phyloP scores from a whole-genome alignment of 1,284 basidiomycete species.

The Ustilago sp. region DNA sequence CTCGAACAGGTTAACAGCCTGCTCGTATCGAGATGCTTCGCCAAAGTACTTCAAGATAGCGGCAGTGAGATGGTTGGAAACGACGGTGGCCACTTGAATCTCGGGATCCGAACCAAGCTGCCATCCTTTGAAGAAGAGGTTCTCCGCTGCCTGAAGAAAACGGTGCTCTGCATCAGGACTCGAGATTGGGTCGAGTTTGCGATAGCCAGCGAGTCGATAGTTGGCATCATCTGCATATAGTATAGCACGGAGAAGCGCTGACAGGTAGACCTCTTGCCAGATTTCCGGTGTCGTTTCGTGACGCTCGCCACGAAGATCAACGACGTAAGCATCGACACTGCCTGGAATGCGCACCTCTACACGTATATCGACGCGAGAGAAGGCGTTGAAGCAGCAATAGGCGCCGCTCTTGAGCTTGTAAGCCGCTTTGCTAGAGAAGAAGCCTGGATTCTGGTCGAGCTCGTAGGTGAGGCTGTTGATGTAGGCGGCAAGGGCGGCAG shows the following conservation, averaged over 20 bases:
- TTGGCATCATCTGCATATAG: slow-evolving; percentile 95
- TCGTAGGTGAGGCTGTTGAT: slow-evolving; percentile 96
- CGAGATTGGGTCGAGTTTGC: slow-evolving; percentile 94
- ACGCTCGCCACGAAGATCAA: slow-evolving; percentile 92
- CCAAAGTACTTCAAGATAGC: slow-evolving; percentile 98
- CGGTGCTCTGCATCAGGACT: slow-evolving; percentile 87
- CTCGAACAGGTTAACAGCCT: slow-evolving; percentile 93
- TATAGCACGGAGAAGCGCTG: slow-evolving; percentile 88
- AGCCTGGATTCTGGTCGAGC: slow-evolving; percentile 88
- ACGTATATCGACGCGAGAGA: slow-evolving; percentile 93
- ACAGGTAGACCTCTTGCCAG: slow-evolving; percentile 97
- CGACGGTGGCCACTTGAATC: slow-evolving; percentile 97
- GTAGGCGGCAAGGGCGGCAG: slow-evolving; percentile 95
- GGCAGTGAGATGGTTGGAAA: slow-evolving; percentile 94
- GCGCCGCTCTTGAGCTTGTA: slow-evolving; percentile 95
- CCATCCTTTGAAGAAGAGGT: slow-evolving; percentile 94
- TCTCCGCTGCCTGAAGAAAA: slow-evolving; percentile 91
- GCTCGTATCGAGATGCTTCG: slow-evolving; percentile 85
- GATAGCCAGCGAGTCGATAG: slow-evolving; percentile 90
- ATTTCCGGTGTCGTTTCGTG: slow-evolving; percentile 91
- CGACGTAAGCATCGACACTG: slow-evolving; percentile 92
- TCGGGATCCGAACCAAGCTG: slow-evolving; percentile 98
- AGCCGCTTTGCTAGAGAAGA: slow-evolving; percentile 80
- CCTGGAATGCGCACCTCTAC: slow-evolving; percentile 99
- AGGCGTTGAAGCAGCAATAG: slow-evolving; percentile 99